phyloP scores from a whole-genome alignment of 1,139 yeast genomes.

The Debaryomyces fabryi region DNA sequence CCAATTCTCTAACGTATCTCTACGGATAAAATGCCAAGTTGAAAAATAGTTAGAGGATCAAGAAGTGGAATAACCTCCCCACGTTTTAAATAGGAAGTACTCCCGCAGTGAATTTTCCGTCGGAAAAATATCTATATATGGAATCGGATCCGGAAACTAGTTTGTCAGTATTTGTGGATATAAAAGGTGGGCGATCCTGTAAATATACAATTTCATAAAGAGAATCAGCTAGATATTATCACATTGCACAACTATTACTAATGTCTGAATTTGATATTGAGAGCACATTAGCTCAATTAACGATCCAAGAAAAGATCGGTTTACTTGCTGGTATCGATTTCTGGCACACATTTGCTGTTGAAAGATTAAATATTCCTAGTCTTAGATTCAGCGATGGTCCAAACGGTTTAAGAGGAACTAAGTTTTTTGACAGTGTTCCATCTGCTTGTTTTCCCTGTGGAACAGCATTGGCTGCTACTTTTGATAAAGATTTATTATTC shows the following conservation, averaged over 20 bases:
- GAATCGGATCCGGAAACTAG: background rate
- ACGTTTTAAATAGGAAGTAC: background rate
- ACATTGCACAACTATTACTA: background rate
- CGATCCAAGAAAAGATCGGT: constrained; percentile 49
- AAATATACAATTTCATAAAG: background rate
- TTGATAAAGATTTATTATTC: constrained; percentile 30
- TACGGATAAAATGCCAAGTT: background rate
- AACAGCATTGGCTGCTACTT: constrained; percentile 48
- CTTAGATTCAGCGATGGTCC: constrained; percentile 41
- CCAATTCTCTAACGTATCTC: too few relatives aligned
- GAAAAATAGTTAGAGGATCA: background rate
- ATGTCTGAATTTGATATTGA: background rate
- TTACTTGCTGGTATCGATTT: constrained; percentile 53
- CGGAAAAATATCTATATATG: background rate
- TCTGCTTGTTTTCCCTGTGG: constrained; percentile 42
- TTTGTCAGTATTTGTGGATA: background rate
- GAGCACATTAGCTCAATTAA: constrained; percentile 29
- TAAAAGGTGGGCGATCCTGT: background rate
- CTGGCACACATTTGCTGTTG: constrained; percentile 59
- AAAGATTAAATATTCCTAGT: constrained; percentile 42
- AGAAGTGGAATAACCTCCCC: background rate
- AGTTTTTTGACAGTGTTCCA: constrained; percentile 34
- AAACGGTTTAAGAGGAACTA: constrained; percentile 39
- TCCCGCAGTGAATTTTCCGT: background rate
- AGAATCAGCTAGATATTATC: background rate